Evolutionary conservation across 257 asterid genomes (phyloP).

Genomic region (Sherardia arvensis): DNA sequence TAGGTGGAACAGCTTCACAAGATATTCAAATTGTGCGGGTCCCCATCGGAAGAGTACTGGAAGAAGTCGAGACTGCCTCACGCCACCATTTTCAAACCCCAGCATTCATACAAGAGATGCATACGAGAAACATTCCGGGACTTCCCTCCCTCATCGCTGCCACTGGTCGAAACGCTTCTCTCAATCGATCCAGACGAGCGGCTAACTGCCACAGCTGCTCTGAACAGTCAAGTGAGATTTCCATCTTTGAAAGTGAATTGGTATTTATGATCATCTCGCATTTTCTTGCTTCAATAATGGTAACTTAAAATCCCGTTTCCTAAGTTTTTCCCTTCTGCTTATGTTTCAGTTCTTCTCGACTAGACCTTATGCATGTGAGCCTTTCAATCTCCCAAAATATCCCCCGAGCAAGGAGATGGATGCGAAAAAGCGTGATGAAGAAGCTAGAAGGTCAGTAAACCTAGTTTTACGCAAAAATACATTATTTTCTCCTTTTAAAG

Average conservation of each 20-base stretch:
- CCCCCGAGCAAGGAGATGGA: conserved; percentile 96
- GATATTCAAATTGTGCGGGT: conserved; percentile 87
- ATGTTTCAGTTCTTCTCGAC: conserved; percentile 60
- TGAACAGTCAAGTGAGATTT: conserved; percentile 62
- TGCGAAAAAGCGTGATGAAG: conserved; percentile 84
- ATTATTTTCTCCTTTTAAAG: neutral
- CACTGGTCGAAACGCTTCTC: conserved; percentile 69
- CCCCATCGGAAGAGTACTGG: conserved; percentile 83
- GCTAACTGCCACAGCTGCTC: conserved; percentile 64
- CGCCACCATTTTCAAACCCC: conserved; percentile 84
- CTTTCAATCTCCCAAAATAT: conserved; percentile 84
- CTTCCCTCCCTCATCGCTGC: conserved; percentile 68
- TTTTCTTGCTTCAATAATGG: neutral
- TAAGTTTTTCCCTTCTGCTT: neutral
- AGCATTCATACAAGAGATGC: conserved; percentile 70
- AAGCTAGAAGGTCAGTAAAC: conserved; percentile 66
- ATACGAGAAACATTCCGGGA: conserved; percentile 57
- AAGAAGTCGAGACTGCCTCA: conserved; percentile 74
- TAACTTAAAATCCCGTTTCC: neutral
- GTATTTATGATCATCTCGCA: neutral
- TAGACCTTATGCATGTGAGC: conserved; percentile 73
- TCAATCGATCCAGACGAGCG: conserved; percentile 80
- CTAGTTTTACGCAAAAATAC: neutral
- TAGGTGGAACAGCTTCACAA: conserved; percentile 91
- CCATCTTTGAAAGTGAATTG: neutral